Conservation (phyloP, 2,329 filamentous ascomycete genomes). For the Fusarium oxysporum region DNA sequence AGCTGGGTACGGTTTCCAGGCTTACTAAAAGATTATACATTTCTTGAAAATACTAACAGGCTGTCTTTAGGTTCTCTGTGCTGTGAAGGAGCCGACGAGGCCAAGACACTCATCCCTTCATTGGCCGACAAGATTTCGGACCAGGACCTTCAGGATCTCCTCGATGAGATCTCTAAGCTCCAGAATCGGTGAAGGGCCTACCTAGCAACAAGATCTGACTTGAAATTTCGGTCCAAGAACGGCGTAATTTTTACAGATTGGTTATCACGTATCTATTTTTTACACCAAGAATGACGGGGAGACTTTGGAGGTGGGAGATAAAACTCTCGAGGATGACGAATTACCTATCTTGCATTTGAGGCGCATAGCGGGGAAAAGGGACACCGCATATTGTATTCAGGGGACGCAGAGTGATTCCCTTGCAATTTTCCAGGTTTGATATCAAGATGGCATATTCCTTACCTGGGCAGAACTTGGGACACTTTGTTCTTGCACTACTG, state of each 20-base stretch:
- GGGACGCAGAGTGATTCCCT: conserved; percentile 22
- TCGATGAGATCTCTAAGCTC: conserved; percentile 91
- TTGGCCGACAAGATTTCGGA: conserved; percentile 90
- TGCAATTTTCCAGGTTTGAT: conserved; percentile 21
- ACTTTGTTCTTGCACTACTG: conserved; percentile 34
- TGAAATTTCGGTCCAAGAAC: not conserved
- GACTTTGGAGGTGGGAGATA: conserved; percentile 10
- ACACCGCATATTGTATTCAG: conserved; percentile 30
- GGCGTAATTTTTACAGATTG: conserved; percentile 20
- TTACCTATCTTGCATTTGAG: conserved; percentile 43
- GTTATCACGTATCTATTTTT: conserved; percentile 16
- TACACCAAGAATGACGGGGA: conserved; percentile 17
- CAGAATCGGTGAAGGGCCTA: conserved; percentile 53
- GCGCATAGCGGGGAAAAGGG: conserved; percentile 46
- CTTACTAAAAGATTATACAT: not conserved
- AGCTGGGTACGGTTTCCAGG: conserved; percentile 74
- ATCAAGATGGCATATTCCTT: conserved; percentile 24
- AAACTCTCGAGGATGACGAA: conserved; percentile 8
- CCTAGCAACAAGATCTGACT: not conserved
- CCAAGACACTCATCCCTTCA: conserved; percentile 93
- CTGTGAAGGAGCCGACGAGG: conserved; percentile 93
- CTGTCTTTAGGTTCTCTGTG: conserved; percentile 79
- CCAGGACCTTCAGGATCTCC: conserved; percentile 85
- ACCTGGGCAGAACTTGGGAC: conserved; percentile 29
- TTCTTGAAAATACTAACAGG: not conserved